These are phyloP conservation scores for Hysterangium stoloniferum DNA, from an alignment of 768 basidiomycete genomes.

Conservation along the genomic window DNA sequence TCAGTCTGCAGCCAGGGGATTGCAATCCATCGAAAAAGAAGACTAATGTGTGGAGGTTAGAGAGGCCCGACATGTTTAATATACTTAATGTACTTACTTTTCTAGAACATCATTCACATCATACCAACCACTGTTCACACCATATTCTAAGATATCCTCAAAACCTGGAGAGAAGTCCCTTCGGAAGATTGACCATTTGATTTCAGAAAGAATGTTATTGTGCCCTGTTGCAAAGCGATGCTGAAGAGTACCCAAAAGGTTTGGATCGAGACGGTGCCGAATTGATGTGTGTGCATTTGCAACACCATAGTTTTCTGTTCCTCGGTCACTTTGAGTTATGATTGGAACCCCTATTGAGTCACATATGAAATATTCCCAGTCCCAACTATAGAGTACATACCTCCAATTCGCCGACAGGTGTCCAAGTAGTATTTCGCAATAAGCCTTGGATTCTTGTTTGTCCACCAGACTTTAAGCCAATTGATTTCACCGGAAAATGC, in stretches of 20 bases:
- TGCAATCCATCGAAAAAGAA: slow-evolving; percentile 34
- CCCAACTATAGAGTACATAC: too few relatives aligned
- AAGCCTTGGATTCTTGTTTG: slow-evolving; percentile 23
- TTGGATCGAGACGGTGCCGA: slow-evolving; percentile 33
- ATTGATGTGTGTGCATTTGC: slow-evolving; percentile 37
- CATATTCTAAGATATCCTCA: slow-evolving; percentile 28
- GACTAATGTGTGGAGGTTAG: slow-evolving; percentile 17
- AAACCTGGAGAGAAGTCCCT: slow-evolving; percentile 27
- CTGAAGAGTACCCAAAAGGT: slow-evolving; percentile 29
- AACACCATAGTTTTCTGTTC: slow-evolving; percentile 12
- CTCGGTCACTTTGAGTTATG: slow-evolving; percentile 37
- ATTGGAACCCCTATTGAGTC: slow-evolving; percentile 28
- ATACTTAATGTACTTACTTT: not conserved
- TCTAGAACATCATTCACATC: not conserved
- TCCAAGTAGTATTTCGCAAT: slow-evolving; percentile 31
- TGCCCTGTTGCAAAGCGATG: slow-evolving; percentile 31
- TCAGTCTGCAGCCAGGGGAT: slow-evolving; percentile 29
- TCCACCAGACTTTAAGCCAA: slow-evolving; percentile 39
- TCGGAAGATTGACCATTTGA: slow-evolving; percentile 20
- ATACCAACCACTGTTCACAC: slow-evolving; percentile 19
- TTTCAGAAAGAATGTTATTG: slow-evolving; percentile 37
- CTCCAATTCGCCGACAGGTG: too few relatives aligned
- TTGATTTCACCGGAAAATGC: slow-evolving; percentile 25
- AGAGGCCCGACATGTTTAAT: not conserved
- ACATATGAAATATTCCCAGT: slow-evolving; percentile 12